Percentiles rank a stretch among this genome's conserved stretches.
These are phyloP conservation scores for Aphanomyces cochlioides DNA, from an alignment of 352 stramenopile species.

Conservation along the genomic window DNA sequence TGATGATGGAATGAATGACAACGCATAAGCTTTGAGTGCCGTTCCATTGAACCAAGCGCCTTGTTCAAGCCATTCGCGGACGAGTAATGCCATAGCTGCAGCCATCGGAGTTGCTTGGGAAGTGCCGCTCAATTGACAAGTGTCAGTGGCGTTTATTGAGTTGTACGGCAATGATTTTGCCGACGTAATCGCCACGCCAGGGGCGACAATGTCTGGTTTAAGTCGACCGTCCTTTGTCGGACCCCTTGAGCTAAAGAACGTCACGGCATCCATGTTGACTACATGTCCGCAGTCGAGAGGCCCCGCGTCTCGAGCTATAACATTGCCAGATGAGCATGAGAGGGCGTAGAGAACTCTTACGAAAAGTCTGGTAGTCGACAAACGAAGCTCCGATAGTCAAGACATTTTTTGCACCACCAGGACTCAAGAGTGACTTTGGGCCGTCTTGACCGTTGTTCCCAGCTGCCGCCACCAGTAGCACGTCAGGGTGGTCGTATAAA, in stretches of 20 bases:
- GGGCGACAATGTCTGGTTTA: conserved; percentile 76
- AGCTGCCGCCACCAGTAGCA: conserved; percentile 75
- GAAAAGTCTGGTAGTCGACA: conserved; percentile 45
- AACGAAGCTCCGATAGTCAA: conserved; percentile 74
- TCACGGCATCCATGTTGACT: conserved; percentile 60
- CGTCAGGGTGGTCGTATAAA: conserved; percentile 72
- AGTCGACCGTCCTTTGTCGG: conserved; percentile 63
- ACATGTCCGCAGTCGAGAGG: conserved; percentile 37
- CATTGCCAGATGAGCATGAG: conserved; percentile 26
- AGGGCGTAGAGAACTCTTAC: neutral
- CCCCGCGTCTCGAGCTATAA: conserved; percentile 33
- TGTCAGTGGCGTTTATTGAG: conserved; percentile 41
- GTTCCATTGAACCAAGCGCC: conserved; percentile 71
- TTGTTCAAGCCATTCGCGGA: conserved; percentile 86
- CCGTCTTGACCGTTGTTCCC: conserved; percentile 78
- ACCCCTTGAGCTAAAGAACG: conserved; percentile 65
- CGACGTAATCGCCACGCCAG: conserved; percentile 66
- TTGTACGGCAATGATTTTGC: conserved; percentile 49
- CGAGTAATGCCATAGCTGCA: conserved; percentile 67
- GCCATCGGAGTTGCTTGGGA: conserved; percentile 63
- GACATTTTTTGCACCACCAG: conserved; percentile 79
- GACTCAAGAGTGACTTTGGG: conserved; percentile 52
- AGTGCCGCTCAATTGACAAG: conserved; percentile 64
- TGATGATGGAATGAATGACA: conserved; percentile 51
- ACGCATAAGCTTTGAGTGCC: conserved; percentile 52